Conservation (phyloP, 345 rosid genomes). For the Isatis tinctoria region DNA sequence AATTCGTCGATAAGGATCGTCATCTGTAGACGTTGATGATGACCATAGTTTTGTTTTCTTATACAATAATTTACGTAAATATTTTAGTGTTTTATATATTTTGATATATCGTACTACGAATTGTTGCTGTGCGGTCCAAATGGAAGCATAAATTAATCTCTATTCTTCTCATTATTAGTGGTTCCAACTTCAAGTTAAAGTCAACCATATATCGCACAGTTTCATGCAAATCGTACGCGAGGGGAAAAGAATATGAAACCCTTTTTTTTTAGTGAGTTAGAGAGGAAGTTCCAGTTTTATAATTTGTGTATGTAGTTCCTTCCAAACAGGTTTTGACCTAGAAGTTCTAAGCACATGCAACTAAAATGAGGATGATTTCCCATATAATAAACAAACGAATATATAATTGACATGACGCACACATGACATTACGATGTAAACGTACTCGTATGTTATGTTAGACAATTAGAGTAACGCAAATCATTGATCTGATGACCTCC, state of each 20-base stretch:
- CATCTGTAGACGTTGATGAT: constrained; percentile 10
- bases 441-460: neutral
- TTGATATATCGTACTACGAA: neutral
- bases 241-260: neutral
- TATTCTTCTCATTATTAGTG: neutral
- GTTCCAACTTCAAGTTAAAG: neutral
- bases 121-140: neutral
- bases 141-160: neutral
- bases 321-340: no score
- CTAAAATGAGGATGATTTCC: neutral
- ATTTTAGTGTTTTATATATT: neutral
- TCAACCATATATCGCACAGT: constrained; percentile 3
- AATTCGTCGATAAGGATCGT: neutral
- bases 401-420: no score
- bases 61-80: neutral
- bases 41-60: constrained; percentile 8
- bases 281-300: no score
- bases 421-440: neutral
- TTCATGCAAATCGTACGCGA: neutral
- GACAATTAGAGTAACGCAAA: neutral
- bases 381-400: neutral
- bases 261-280: no score
- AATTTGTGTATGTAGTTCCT: no score
- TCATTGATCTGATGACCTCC: neutral
- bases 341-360: neutral